Evolutionary conservation across 2,329 filamentous ascomycete species (phyloP), one percentile per base, ranked within the genome.

Genomic region (Capronia epimyces): DNA sequence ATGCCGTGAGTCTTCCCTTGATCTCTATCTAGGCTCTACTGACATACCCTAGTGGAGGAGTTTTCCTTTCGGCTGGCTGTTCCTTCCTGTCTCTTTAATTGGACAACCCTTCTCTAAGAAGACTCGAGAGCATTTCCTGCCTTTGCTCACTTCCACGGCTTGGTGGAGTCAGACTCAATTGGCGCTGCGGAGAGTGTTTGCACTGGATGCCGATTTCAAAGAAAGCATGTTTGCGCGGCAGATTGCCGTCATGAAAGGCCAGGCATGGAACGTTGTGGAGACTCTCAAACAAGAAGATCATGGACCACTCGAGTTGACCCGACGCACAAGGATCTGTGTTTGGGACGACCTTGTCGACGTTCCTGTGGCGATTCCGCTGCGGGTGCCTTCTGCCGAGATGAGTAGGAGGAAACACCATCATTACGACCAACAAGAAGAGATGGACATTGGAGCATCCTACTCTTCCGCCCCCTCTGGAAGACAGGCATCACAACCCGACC

Each of bases 171-270:
- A 96, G 62, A 98, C 93, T 3, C 89, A 95, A 63, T 75, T 88
- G 53, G 87, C 89, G 18, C 75, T 98, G 32, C 87, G 93, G 47
- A 80, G 82, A 55, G 84, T 96, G 40, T 98, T 98, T 67, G 84
- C 88, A 59, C 82, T 94, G 65, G 93, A 98, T 67, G 83, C 85
- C 2, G 93, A 98, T 69, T 98, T 98, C 69, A 89, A 97, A 67
- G 93, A 98, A 71, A 86, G 88, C 69, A 98, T 98, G 93, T 98
- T 95, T 71, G 89, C 89, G n/a, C 83, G 88, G 60, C 93, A 98
- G 65, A 94, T 98, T 55, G 91, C 93, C 1, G 93, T 98, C 52
- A 95, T 98, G 89, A 98, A 98, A 70, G 93, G 93, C 9, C 93
- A 98, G 66, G 93, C 93, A 0, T 98, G 93, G 89, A 98, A 98